Conservation (phyloP, 78 protist species). For the Bigelowiella natans region DNA sequence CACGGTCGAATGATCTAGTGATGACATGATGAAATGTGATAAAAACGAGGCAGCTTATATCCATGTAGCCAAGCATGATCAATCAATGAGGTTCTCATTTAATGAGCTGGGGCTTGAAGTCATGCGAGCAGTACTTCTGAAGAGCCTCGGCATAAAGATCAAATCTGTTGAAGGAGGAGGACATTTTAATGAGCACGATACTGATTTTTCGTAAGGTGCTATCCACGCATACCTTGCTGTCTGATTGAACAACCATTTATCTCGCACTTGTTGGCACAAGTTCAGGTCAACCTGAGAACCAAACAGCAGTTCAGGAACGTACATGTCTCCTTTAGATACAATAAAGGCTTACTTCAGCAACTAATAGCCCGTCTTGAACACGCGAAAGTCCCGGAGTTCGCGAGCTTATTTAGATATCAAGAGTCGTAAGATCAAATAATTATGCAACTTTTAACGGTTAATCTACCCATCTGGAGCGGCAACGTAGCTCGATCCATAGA, state of each 20-base stretch:
- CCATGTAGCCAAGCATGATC: too few species aligned
- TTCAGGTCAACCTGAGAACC: conserved; percentile 62
- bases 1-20: too few species aligned
- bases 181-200: too few species aligned
- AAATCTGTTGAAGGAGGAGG: too few species aligned
- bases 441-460: background rate
- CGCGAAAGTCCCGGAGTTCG: conserved; percentile 74
- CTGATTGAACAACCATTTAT: conserved; percentile 72
- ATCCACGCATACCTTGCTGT: background rate
- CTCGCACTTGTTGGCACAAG: conserved; percentile 66
- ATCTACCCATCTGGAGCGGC: conserved; percentile 67
- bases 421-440: background rate
- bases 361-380: conserved; percentile 67
- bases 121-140: too few species aligned
- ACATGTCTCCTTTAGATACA: background rate
- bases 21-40: too few species aligned
- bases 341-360: conserved; percentile 48
- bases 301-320: background rate
- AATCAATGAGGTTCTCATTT: too few species aligned
- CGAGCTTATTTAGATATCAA: background rate
- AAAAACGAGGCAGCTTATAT: too few species aligned
- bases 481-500: conserved; percentile 78
- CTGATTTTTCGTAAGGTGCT: too few species aligned
- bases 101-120: too few species aligned
- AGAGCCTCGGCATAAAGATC: too few species aligned